Evolutionary conservation across 2,329 filamentous ascomycete species (phyloP), one percentile per base, ranked within the genome.

Genomic region (Orbilia ellipsospora): DNA sequence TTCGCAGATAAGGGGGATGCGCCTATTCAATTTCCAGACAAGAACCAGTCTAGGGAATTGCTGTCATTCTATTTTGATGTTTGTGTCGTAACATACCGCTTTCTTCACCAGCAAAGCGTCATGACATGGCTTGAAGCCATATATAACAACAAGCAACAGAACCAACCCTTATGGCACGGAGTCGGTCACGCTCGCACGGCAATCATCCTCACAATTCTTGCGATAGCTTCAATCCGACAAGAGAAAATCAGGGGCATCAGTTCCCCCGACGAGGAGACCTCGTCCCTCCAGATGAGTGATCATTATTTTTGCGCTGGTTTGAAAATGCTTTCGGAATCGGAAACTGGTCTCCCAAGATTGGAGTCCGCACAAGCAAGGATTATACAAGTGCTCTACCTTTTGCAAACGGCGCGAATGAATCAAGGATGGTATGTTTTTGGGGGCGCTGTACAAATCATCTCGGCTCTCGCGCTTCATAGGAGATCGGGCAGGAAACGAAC

Each of bases 341-440:
- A 89, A 69, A 85, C 85, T 0, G 87, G 87, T 0, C 83, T 85
- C 4, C 86, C 87, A 0, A 83, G 83, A 15, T 77, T 89, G 1
- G 86, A 88, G 45, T 87, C 86, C 0, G 86, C 87, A 0, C 88
- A 90, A 79, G 87, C 86, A 18, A 83, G 87, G 28, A 80, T 89
- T 0, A 83, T 88, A 0, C 87, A 88, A 77, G 87, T 87, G 12
- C 82, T 89, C 4, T 89, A 88, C 73, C 82, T 89, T 18, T 82
- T 89, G 0, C 85, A 85, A 2, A 88, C 88, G 0, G 88, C 87
- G 0, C 83, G 88, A 0, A 86, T 88, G 78, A 89, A 89, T 65
- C 86, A 88, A 48, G 87, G 86, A 16, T 89, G 87, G 87, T 88
- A 87, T 78, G 82, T 85, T 1, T 89, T 89, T 78, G 87, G 88